Evolutionary conservation across 139 green algal genomes (phyloP).

Genomic region (Chlorella ohadii): DNA sequence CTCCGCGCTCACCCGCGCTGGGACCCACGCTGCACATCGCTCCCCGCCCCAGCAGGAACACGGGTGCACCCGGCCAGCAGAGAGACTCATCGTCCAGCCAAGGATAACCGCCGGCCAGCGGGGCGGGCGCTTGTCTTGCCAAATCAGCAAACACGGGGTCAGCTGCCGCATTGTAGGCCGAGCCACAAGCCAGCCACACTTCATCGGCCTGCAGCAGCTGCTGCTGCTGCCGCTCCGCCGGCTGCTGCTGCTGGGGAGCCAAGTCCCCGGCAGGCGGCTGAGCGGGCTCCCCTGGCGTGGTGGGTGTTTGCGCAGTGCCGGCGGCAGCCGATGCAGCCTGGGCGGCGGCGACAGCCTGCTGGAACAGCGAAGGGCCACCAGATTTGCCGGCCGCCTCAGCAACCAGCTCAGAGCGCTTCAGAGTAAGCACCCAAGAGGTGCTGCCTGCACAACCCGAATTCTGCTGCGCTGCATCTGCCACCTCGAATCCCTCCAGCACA

Average conservation of each 20-base stretch:
- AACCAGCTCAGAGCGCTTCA: background rate
- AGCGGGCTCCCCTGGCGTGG: background rate
- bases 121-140: background rate
- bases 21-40: conserved; percentile 36
- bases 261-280: background rate
- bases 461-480: background rate
- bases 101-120: conserved; percentile 36
- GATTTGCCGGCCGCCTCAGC: too few relatives aligned
- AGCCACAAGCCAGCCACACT: conserved; percentile 47
- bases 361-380: background rate
- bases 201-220: background rate
- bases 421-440: background rate
- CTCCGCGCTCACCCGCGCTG: conserved; percentile 6
- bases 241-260: background rate
- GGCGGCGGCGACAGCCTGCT: conserved; percentile 14
- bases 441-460: background rate
- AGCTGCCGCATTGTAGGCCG: conserved; percentile 12
- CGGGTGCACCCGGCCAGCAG: conserved; percentile 25
- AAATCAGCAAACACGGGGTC: conserved; percentile 31
- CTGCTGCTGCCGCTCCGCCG: background rate
- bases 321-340: background rate
- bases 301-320: background rate
- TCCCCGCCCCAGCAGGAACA: conserved; percentile 35
- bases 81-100: conserved; percentile 4
- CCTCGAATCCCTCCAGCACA: conserved; percentile 31